Conservation (phyloP, 139 green algal genomes). For the Pleodorina starrii region DNA sequence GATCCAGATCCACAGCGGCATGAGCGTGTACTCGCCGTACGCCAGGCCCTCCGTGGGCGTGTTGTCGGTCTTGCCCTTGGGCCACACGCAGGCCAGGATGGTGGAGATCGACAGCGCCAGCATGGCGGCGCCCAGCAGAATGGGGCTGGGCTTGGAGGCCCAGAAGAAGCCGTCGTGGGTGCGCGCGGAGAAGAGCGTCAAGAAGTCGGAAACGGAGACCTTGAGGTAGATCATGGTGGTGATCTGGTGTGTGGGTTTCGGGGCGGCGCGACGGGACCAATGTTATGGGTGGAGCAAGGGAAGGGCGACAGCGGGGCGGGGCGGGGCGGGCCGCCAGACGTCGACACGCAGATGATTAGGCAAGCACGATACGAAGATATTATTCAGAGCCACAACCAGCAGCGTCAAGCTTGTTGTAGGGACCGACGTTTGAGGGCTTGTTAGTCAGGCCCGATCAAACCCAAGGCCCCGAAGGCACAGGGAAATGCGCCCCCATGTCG, state of each 20-base stretch:
- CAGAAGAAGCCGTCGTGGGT: slow-evolving; percentile 86
- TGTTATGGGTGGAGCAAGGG: no score
- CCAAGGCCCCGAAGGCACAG: no score
- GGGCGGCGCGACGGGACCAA: no score
- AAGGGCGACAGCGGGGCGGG: no score
- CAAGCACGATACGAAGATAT: no score
- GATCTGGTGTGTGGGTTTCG: slow-evolving; percentile 63
- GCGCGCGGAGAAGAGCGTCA: slow-evolving; percentile 88
- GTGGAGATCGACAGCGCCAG: slow-evolving; percentile 75
- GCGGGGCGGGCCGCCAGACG: no score
- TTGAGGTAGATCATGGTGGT: slow-evolving; percentile 90
- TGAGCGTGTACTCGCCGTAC: slow-evolving; percentile 59
- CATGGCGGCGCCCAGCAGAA: slow-evolving; percentile 48
- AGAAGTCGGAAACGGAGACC: slow-evolving; percentile 88
- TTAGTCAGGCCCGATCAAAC: no score
- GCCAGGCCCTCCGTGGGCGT: slow-evolving; percentile 10
- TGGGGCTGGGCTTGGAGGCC: slow-evolving; percentile 54
- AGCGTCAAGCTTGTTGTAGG: no score
- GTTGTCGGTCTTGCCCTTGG: slow-evolving; percentile 20
- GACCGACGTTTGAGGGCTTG: no score
- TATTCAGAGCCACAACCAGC: no score
- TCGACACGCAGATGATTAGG: no score
- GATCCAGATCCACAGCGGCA: slow-evolving; percentile 85
- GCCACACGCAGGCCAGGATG: slow-evolving; percentile 66
- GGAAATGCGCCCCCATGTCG: background rate